Evolutionary conservation across 2,329 filamentous ascomycete species (phyloP).

Genomic region (Pseudogymnoascus sp.): DNA sequence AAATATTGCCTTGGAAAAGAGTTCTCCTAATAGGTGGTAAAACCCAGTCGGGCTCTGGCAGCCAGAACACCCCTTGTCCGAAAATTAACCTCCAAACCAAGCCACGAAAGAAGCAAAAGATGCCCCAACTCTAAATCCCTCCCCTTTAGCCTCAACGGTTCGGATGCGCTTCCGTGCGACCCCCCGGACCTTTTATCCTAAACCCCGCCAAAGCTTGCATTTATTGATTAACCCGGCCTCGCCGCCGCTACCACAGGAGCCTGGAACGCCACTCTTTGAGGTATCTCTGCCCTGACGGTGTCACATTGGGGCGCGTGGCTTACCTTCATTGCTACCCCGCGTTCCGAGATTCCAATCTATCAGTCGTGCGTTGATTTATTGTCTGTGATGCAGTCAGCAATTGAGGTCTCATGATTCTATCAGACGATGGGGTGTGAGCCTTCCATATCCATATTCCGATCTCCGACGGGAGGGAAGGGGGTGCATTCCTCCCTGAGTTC

Average conservation of each 20-base stretch:
- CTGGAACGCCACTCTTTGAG: not conserved
- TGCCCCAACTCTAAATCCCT: not conserved
- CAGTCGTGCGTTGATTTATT: not conserved
- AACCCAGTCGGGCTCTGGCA: not conserved
- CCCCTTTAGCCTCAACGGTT: constrained; percentile 1
- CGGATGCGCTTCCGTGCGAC: not conserved
- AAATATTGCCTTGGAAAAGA: not conserved
- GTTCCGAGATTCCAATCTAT: not conserved
- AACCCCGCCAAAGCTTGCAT: constrained; percentile 1
- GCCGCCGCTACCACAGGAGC: not conserved
- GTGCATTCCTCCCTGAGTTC: not conserved
- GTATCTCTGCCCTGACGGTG: not conserved
- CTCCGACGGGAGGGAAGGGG: not conserved
- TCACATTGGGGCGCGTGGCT: not conserved
- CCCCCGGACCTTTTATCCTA: not conserved
- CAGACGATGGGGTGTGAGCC: not conserved
- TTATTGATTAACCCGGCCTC: not conserved
- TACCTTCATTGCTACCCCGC: not conserved
- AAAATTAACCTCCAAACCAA: not conserved
- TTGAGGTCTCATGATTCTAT: constrained; percentile 1
- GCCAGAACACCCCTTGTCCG: not conserved
- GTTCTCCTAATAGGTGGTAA: not conserved
- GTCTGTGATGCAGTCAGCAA: not conserved
- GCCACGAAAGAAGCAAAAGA: not conserved
- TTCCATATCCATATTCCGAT: not conserved